These are phyloP conservation scores for Prosopis cineraria DNA, from an alignment of 306 rosid genomes.

Conservation along the genomic window DNA sequence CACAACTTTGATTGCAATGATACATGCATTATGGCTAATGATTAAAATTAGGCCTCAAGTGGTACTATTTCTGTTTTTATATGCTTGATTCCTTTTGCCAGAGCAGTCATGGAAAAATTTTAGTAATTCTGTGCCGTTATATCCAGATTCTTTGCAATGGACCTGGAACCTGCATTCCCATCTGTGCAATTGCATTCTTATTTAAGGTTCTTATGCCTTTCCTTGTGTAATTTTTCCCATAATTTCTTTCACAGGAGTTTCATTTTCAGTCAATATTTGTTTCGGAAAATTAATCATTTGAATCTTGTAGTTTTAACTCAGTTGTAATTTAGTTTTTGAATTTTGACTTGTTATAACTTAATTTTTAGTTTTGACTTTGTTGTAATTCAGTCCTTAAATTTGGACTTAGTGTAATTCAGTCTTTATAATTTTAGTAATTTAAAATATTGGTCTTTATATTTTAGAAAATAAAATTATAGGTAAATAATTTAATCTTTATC, in stretches of 20 bases:
- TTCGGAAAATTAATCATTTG: no score
- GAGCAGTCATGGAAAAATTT: conserved; percentile 8
- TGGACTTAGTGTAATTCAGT: no score
- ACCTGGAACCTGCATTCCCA: conserved; percentile 95
- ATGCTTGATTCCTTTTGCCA: neutral
- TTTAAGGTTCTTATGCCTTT: conserved; percentile 60
- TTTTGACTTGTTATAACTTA: no score
- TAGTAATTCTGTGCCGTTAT: conserved; percentile 10
- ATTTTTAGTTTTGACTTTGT: no score
- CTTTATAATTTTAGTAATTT: no score
- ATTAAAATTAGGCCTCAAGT: conserved; percentile 88
- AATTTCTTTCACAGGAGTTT: neutral
- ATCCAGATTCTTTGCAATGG: conserved; percentile 94
- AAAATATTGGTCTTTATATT: no score
- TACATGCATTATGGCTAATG: conserved; percentile 82
- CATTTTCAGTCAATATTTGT: neutral
- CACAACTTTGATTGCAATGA: conserved; percentile 74
- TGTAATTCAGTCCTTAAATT: no score
- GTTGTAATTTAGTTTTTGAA: no score
- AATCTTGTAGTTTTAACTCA: no score
- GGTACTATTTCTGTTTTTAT: conserved; percentile 50
- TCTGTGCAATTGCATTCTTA: conserved; percentile 79
- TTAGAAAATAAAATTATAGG: no score
- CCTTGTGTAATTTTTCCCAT: conserved; percentile 3
- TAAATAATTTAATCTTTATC: no score